Percentiles rank a stretch among this genome's conserved stretches.
phyloP scores from a whole-genome alignment of 169 alveolate species.

The Plasmodium gonderi region DNA sequence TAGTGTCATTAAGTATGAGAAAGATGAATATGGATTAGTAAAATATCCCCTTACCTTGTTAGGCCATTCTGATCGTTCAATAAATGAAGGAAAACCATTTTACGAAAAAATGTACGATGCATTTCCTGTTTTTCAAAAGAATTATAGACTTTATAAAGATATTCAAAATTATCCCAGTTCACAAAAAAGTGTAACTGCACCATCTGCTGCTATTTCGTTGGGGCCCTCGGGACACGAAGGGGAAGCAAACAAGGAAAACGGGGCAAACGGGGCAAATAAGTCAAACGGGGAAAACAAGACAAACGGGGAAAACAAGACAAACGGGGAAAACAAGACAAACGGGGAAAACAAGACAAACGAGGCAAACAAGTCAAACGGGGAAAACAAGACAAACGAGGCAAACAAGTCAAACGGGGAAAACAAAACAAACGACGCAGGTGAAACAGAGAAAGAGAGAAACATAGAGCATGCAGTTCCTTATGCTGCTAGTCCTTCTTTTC shows the following conservation, averaged over 20 bases:
- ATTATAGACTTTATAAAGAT: slow-evolving; percentile 29
- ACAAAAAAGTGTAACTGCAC: not conserved
- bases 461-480: not conserved
- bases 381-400: too few species aligned
- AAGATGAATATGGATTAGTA: slow-evolving; percentile 22
- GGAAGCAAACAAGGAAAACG: too few species aligned
- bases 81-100: slow-evolving; percentile 66
- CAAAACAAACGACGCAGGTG: too few species aligned
- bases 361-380: too few species aligned
- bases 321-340: too few species aligned
- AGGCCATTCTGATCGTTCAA: slow-evolving; percentile 48
- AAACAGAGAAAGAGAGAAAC: too few species aligned
- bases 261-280: too few species aligned
- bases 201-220: not conserved
- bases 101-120: slow-evolving; percentile 72
- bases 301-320: too few species aligned
- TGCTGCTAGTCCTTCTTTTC: not conserved
- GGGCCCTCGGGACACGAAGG: too few species aligned
- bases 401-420: too few species aligned
- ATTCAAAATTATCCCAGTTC: slow-evolving; percentile 12
- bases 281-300: too few species aligned
- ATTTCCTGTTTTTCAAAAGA: slow-evolving; percentile 52
- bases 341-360: too few species aligned
- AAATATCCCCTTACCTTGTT: slow-evolving; percentile 59
- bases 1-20: slow-evolving; percentile 66